phyloP scores from a whole-genome alignment of 2,329 filamentous ascomycete genomes.

The Catunica adiposa region DNA sequence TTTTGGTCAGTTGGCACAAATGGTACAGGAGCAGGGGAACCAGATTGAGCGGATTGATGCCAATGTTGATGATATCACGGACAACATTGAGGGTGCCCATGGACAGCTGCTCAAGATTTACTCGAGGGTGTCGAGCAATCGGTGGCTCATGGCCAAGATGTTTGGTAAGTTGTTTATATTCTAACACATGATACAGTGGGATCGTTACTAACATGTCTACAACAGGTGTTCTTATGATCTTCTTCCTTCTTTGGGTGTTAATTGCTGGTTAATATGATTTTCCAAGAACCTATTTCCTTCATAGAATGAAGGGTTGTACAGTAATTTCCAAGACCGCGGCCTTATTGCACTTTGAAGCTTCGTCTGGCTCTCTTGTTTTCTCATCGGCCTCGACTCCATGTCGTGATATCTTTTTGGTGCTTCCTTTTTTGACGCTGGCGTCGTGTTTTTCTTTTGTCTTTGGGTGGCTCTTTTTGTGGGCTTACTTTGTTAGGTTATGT shows the following conservation, averaged over 20 bases:
- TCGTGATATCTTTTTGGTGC: not conserved
- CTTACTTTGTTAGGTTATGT: conserved; percentile 9
- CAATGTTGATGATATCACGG: conserved; percentile 93
- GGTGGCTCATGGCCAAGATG: conserved; percentile 82
- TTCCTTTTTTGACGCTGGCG: conserved; percentile 3
- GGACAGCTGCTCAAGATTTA: conserved; percentile 94
- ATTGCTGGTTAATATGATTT: conserved; percentile 33
- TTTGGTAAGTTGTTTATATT: conserved; percentile 21
- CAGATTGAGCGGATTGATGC: conserved; percentile 96
- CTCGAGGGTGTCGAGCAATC: conserved; percentile 81
- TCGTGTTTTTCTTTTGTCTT: conserved; percentile 4
- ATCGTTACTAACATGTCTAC: conserved; percentile 27
- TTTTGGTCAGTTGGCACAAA: conserved; percentile 84
- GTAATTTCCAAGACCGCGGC: no score
- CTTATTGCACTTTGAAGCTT: no score
- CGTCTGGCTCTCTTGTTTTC: not conserved
- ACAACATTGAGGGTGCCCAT: conserved; percentile 95
- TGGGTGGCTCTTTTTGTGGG: conserved; percentile 13
- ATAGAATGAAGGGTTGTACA: no score
- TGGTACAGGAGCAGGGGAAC: conserved; percentile 95
- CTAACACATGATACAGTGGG: not conserved
- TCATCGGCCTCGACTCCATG: no score
- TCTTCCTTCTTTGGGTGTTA: conserved; percentile 62
- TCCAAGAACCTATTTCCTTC: not conserved
- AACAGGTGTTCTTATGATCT: conserved; percentile 72